A percentile compares a stretch with the other conserved stretches of the same genome.
phyloP scores from a whole-genome alignment of 345 rosid species.

The Brassica juncea region DNA sequence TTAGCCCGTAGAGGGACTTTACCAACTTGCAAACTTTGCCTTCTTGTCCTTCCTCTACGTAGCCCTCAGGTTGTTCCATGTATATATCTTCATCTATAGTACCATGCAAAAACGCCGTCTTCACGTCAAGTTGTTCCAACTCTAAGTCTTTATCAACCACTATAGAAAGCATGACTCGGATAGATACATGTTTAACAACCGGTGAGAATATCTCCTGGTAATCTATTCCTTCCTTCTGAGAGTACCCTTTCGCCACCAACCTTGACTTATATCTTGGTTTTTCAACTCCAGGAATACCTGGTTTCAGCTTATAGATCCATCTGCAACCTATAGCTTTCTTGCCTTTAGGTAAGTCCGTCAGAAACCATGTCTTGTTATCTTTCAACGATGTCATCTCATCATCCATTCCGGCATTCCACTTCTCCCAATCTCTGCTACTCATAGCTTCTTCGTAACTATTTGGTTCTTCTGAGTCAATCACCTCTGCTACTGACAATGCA shows the following conservation, averaged over 20 bases:
- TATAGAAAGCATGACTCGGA: background rate
- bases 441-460: background rate
- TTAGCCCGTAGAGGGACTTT: background rate
- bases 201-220: background rate
- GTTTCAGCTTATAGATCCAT: background rate
- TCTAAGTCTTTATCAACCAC: background rate
- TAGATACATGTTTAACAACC: background rate
- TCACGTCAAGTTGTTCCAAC: background rate
- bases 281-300: background rate
- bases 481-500: background rate
- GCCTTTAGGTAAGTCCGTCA: background rate
- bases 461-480: background rate
- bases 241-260: background rate
- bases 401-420: background rate
- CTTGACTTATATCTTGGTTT: background rate
- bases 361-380: background rate
- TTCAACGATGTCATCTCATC: background rate
- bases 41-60: background rate
- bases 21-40: background rate
- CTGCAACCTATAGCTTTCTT: background rate
- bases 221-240: background rate
- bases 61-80: background rate
- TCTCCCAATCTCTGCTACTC: background rate
- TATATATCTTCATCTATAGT: background rate
- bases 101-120: background rate